Evolutionary conservation across 2,329 filamentous ascomycete species (phyloP), one percentile per base, ranked within the genome.

Genomic region (Sclerotinia glacialis): DNA sequence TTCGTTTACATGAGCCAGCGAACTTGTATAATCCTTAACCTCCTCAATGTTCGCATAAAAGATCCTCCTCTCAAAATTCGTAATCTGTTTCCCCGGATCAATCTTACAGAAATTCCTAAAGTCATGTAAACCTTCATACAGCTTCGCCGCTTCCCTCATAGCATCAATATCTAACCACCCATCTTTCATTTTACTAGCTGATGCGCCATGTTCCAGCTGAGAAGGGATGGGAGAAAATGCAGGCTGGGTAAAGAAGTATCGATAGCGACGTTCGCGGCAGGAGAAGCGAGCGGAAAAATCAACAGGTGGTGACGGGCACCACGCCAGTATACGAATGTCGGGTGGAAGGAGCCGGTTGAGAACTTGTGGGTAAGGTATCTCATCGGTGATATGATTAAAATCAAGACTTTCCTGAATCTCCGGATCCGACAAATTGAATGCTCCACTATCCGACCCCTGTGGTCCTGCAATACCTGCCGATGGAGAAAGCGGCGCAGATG

Each of bases 61-160:
- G 72, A 99, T 92, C 53, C 86, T 84, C 52, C 95, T 84, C 72
- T 86, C 80, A 74, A 94, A 98, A 76, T 91, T 95, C 44, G 86
- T 87, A 72, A 97, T 91, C 78, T 96, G 92, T 81, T 98, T 98
- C 73, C 84, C 87, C 0, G 90, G 84, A 78, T 99, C 95, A 67
- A 98, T 83, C 78, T 97, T 97, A 84, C 95, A 98, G 76, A 98
- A 91, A 78, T 99, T 99, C 68, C 95, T 87, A 80, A 98, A 99
- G 80, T 99, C 95, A 78, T 98, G 92, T 62, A 88, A 78, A 7
- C 95, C 95, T 72, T 93, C 86, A 72, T 92, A 94, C 60, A 87
- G 82, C 76, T 86, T 89, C 31, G 94, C 95, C 0, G 91, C 95
- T 73, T 87, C 79, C 23, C 87, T 85, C 95, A 99, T 99, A 46